Evolutionary conservation across 2,329 filamentous ascomycete species (phyloP).

Genomic region (Leptographium flavum): DNA sequence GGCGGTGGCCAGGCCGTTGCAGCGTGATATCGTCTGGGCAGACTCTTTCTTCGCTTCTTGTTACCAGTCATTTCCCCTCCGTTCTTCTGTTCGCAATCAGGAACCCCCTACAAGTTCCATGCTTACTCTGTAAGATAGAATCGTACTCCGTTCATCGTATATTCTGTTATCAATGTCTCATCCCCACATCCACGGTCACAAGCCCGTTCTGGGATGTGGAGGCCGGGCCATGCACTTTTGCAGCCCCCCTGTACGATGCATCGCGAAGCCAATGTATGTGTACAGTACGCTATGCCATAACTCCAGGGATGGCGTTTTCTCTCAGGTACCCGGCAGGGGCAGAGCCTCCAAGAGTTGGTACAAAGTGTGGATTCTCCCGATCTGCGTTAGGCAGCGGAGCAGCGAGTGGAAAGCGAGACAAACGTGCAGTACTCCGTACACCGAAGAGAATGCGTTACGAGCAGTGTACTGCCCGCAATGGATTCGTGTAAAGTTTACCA

Average conservation of each 20-base stretch:
- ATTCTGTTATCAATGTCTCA: background rate
- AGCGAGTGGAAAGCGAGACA: no score
- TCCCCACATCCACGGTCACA: background rate
- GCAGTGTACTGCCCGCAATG: no score
- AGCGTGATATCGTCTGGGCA: background rate
- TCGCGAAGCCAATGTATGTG: no score
- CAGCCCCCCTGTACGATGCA: background rate
- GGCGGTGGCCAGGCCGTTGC: background rate
- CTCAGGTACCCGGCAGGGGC: background rate
- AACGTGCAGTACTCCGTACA: no score
- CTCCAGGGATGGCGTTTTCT: background rate
- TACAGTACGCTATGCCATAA: no score
- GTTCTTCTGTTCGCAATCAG: background rate
- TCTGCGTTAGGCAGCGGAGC: background rate
- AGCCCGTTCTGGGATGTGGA: background rate
- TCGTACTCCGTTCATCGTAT: background rate
- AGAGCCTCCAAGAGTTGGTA: background rate
- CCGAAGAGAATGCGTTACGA: no score
- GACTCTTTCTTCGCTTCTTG: background rate
- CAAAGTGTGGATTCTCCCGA: background rate
- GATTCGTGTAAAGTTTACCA: no score
- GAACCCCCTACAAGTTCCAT: background rate
- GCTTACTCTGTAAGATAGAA: background rate
- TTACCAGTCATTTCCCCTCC: background rate
- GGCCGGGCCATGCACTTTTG: background rate